These are phyloP conservation scores for Stephanodiscus minutulus DNA, from an alignment of 108 stramenopile genomes.

Conservation along the genomic window DNA sequence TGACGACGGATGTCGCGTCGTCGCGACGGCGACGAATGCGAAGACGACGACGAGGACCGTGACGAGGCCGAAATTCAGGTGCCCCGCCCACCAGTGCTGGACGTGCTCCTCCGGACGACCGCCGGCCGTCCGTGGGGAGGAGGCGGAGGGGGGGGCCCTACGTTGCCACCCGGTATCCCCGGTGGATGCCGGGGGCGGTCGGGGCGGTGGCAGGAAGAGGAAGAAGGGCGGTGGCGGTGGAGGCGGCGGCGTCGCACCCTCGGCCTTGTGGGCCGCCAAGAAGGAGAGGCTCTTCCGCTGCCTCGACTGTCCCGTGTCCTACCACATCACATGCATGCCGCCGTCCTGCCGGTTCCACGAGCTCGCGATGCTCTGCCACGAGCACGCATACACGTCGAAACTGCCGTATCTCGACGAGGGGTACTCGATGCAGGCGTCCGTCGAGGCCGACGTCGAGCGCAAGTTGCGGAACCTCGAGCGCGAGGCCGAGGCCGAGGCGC, in stretches of 20 bases:
- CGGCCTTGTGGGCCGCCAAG: constrained; percentile 47
- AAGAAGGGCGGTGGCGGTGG: constrained; percentile 20
- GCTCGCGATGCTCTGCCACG: constrained; percentile 81
- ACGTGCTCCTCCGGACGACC: constrained; percentile 54
- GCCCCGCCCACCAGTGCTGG: constrained; percentile 92
- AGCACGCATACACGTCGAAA: constrained; percentile 70
- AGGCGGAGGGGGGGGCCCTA: constrained; percentile 5
- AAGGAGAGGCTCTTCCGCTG: constrained; percentile 63
- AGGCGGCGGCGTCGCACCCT: background rate
- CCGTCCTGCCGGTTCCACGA: constrained; percentile 80
- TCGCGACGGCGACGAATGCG: background rate
- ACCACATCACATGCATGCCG: constrained; percentile 89
- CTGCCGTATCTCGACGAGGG: constrained; percentile 74
- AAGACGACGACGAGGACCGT: constrained; percentile 5
- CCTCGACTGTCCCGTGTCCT: constrained; percentile 82
- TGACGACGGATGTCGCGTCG: background rate
- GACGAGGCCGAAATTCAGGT: constrained; percentile 65
- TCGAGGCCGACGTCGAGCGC: constrained; percentile 53
- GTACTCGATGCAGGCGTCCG: constrained; percentile 51
- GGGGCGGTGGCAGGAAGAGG: constrained; percentile 17
- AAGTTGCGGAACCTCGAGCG: constrained; percentile 3
- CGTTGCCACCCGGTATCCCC: background rate
- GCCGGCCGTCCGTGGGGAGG: background rate
- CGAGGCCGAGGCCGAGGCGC: background rate
- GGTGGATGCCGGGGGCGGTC: background rate